phyloP scores from a whole-genome alignment of 2,329 filamentous ascomycete species.

The Trichocomaceae sp. region DNA sequence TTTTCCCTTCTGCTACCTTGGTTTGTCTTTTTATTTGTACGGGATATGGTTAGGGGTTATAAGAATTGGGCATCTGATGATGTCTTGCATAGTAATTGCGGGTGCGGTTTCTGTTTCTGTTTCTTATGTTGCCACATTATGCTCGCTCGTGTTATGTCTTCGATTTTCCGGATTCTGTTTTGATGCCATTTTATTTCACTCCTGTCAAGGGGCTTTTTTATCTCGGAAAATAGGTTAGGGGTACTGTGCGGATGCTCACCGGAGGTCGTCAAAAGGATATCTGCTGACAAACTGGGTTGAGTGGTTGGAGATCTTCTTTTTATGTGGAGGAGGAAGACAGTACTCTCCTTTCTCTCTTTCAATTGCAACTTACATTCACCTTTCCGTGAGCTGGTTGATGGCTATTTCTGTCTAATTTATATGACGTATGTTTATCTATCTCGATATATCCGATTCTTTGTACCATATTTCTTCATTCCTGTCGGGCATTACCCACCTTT shows the following conservation, averaged over 20 bases:
- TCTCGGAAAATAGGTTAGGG: not conserved
- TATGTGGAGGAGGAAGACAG: not conserved
- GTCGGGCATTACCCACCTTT: not conserved
- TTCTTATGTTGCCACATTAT: conserved; percentile 4
- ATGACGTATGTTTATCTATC: not conserved
- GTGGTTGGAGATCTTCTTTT: not conserved
- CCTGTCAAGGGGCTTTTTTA: not conserved
- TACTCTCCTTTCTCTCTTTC: not conserved
- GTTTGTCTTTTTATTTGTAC: conserved; percentile 31
- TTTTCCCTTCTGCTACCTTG: conserved; percentile 12
- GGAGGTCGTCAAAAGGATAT: not conserved
- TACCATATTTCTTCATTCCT: not conserved
- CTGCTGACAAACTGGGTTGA: not conserved
- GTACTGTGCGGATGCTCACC: not conserved
- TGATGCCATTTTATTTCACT: not conserved
- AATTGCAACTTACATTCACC: not conserved
- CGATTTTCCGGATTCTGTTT: not conserved
- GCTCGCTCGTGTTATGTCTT: not conserved
- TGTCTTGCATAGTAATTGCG: conserved; percentile 10
- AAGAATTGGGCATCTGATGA: conserved; percentile 3
- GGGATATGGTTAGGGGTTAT: conserved; percentile 24
- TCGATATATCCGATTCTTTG: not conserved
- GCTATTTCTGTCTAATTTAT: not conserved
- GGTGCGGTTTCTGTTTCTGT: not conserved
- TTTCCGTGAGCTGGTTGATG: not conserved